Conservation (phyloP, 169 alveolate genomes). For the Sarcocystis neurona region DNA sequence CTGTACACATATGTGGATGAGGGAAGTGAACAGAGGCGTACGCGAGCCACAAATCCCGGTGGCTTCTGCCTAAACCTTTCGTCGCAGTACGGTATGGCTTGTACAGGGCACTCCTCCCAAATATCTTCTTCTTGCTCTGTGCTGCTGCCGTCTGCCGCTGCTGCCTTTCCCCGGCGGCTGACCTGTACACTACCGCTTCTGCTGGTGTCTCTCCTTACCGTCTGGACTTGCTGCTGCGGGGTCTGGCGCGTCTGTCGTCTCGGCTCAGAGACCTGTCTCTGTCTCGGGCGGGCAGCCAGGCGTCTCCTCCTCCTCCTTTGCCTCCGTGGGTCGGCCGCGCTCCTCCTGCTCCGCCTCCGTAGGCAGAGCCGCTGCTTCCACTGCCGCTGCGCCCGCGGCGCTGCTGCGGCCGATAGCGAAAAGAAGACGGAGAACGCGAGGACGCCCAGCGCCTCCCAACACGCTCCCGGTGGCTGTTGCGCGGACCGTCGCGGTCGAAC, state of each 20-base stretch:
- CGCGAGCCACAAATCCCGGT: too few relatives aligned
- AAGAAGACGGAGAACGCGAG: not conserved
- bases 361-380: not conserved
- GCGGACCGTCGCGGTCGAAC: not conserved
- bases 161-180: too few relatives aligned
- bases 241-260: not conserved
- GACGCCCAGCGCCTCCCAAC: conserved; percentile 6
- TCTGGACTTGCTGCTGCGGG: too few relatives aligned
- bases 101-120: too few relatives aligned
- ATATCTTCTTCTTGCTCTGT: too few relatives aligned
- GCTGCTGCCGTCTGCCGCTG: too few relatives aligned
- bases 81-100: too few relatives aligned
- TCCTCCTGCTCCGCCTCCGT: not conserved
- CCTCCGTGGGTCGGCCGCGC: not conserved
- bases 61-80: too few relatives aligned
- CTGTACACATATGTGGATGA: too few relatives aligned
- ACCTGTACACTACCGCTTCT: too few relatives aligned
- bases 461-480: not conserved
- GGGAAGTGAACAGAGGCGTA: too few relatives aligned
- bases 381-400: not conserved
- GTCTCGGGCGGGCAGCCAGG: not conserved
- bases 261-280: not conserved
- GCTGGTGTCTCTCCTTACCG: too few relatives aligned
- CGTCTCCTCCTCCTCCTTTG: not conserved
- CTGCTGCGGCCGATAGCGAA: not conserved